A percentile compares a stretch with the other conserved stretches of the same genome.
Evolutionary conservation across 176 grass and related monocot species (phyloP).

Genomic region (Triticum turgidum): DNA sequence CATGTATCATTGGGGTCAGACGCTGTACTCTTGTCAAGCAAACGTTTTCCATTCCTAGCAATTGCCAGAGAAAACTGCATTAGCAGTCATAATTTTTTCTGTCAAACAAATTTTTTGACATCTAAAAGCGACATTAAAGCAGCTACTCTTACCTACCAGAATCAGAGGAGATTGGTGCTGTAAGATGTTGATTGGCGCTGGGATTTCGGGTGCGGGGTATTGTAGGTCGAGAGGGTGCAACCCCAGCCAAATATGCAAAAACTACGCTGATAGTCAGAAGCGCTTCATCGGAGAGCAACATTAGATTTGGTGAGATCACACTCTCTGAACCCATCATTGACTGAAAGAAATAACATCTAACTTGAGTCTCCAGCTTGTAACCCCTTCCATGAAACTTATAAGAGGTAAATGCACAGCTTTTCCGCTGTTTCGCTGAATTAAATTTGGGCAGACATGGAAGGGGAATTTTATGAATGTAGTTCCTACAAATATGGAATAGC

Average conservation of each 20-base stretch:
- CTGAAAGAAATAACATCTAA: slow-evolving; percentile 44
- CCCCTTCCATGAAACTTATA: slow-evolving; percentile 15
- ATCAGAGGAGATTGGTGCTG: slow-evolving; percentile 40
- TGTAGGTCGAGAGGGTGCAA: slow-evolving; percentile 47
- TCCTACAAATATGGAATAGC: slow-evolving; percentile 30
- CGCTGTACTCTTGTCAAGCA: slow-evolving; percentile 26
- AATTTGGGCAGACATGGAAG: slow-evolving; percentile 21
- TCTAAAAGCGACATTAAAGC: slow-evolving; percentile 32
- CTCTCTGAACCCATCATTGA: slow-evolving; percentile 48
- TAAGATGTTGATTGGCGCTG: slow-evolving; percentile 1
- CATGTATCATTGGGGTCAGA: slow-evolving; percentile 44
- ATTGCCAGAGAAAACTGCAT: slow-evolving; percentile 5
- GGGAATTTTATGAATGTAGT: slow-evolving; percentile 27
- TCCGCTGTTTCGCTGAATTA: not conserved
- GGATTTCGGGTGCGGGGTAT: slow-evolving; percentile 23
- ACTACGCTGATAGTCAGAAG: slow-evolving; percentile 83
- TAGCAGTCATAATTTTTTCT: not conserved
- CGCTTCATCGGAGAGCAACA: slow-evolving; percentile 61
- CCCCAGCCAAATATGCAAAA: slow-evolving; percentile 81
- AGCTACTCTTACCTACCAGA: slow-evolving; percentile 96
- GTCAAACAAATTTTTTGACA: slow-evolving; percentile 9
- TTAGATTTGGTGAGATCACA: slow-evolving; percentile 35
- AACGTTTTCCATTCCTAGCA: slow-evolving; percentile 33
- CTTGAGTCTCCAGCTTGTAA: slow-evolving; percentile 24
- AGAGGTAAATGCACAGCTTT: slow-evolving; percentile 11